Base-by-base conservation (phyloP, 2,329 filamentous ascomycete genomes). In the Claviceps sorghi region DNA sequence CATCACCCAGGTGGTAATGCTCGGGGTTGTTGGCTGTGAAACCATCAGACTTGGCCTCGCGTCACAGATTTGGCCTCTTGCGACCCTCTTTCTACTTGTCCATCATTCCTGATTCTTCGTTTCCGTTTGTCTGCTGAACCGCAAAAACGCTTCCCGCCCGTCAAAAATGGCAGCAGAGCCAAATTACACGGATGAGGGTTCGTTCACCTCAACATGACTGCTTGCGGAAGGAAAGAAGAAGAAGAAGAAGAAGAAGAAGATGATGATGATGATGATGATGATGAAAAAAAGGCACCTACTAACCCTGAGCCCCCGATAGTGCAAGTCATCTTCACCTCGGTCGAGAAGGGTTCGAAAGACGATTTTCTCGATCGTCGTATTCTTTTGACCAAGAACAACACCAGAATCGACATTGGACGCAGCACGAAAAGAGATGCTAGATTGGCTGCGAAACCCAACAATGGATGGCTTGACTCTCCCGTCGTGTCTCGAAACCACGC, bases 401-500 rank as follows among this genome's bases (percentile, higher is more conserved):
- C 61, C 2, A 56, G 54, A 3, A 53, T 69, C 21, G 52, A 61
- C 13, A 68, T 77, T 54, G 74, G 74, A 40, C 65, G 73, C 29
- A 70, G 71, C 38, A 75, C 72, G 56, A 73, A 69, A 59, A 60
- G 69, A 53, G 63, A 67, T 58, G 21, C 57, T 49, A 51, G 47
- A 2, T 60, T 67, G 9, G 58, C 57, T 62, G 71, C 58, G 62
- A 66, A 55, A 40, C 56, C 58, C 5, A 65, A 76, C 57, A 88
- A 88, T 64, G 79, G 73, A 17, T 86, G 74, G 73, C 84, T 87
- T 54, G 78, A 86, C 57, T 84, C 79, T 53, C 79, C 83, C 0
- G 83, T 88, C 38, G 83, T 88, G 72, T 87, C 83, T 26, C 74
- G 84, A 45, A 64, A 78, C 11, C 84, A 88, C 65, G 85, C 84